These are phyloP conservation scores for Liquidambar formosana DNA, from an alignment of 164 flowering plant genomes.

Conservation along the genomic window DNA sequence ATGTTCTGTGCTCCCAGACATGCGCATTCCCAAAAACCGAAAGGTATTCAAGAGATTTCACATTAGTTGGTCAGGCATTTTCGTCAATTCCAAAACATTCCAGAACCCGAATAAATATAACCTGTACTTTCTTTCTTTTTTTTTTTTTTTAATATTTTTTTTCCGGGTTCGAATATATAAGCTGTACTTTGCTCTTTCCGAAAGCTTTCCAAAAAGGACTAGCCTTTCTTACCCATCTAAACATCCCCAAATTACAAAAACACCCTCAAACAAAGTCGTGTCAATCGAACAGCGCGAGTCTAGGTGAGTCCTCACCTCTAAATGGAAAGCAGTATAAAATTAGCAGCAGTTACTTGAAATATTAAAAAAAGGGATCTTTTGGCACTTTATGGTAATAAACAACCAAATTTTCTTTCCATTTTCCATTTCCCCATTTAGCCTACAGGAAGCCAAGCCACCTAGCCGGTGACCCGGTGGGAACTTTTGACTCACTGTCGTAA, in stretches of 20 bases:
- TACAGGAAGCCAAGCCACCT: slow-evolving; percentile 5
- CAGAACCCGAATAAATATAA: not conserved
- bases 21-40: not conserved
- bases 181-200: too few species aligned
- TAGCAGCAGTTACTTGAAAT: slow-evolving; percentile 8
- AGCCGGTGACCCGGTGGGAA: not conserved
- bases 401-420: not conserved
- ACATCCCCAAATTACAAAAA: too few species aligned
- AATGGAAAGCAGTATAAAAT: not conserved
- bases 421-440: not conserved
- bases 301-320: not conserved
- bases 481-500: slow-evolving; percentile 1
- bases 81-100: slow-evolving; percentile 21
- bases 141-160: too few species aligned
- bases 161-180: too few species aligned
- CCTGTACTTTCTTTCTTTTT: too few species aligned
- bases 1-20: not conserved
- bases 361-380: slow-evolving; percentile 20
- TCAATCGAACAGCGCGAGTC: too few species aligned
- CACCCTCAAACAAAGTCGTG: too few species aligned
- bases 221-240: too few species aligned
- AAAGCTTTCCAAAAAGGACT: too few species aligned
- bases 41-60: slow-evolving; percentile 11
- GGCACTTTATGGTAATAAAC: slow-evolving; percentile 15
- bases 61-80: slow-evolving; percentile 17